phyloP scores from a whole-genome alignment of 2,329 filamentous ascomycete species.

The Pseudogymnoascus sp. region DNA sequence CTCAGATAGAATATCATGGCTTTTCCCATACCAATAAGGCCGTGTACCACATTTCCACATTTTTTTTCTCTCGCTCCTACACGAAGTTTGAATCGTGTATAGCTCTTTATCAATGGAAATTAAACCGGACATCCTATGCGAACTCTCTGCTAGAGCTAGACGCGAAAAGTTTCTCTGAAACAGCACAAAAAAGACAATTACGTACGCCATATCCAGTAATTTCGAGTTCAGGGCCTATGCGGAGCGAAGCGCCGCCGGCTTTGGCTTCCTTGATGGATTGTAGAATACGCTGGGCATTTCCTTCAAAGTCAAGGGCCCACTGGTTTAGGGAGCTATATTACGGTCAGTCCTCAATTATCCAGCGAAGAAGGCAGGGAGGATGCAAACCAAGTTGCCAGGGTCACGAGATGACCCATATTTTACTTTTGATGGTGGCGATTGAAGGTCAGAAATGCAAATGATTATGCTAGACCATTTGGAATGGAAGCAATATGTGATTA shows the following conservation, averaged over 20 bases:
- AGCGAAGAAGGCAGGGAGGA: background rate
- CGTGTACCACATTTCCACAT: background rate
- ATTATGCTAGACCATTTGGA: background rate
- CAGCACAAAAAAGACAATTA: slow-evolving; percentile 4
- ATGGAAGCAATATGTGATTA: background rate
- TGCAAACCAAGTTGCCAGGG: slow-evolving; percentile 32
- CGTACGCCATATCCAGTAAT: slow-evolving; percentile 18
- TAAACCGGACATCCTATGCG: background rate
- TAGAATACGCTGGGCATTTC: slow-evolving; percentile 52
- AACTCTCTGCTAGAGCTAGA: slow-evolving; percentile 12
- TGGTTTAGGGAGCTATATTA: slow-evolving; percentile 33
- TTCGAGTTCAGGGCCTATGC: slow-evolving; percentile 42
- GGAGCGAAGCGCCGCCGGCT: slow-evolving; percentile 44
- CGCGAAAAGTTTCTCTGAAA: background rate
- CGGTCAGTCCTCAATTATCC: background rate
- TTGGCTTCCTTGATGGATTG: slow-evolving; percentile 50
- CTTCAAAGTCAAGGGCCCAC: slow-evolving; percentile 50
- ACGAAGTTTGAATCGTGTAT: background rate
- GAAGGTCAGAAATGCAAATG: background rate
- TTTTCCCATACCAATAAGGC: background rate
- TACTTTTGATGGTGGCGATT: background rate
- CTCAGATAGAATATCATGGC: background rate
- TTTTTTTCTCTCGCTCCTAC: background rate
- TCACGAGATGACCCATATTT: slow-evolving; percentile 33
- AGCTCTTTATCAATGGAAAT: background rate